Evolutionary conservation across 2,329 filamentous ascomycete species (phyloP), one percentile per base, ranked within the genome.

Genomic region (Aspergillus melleus): DNA sequence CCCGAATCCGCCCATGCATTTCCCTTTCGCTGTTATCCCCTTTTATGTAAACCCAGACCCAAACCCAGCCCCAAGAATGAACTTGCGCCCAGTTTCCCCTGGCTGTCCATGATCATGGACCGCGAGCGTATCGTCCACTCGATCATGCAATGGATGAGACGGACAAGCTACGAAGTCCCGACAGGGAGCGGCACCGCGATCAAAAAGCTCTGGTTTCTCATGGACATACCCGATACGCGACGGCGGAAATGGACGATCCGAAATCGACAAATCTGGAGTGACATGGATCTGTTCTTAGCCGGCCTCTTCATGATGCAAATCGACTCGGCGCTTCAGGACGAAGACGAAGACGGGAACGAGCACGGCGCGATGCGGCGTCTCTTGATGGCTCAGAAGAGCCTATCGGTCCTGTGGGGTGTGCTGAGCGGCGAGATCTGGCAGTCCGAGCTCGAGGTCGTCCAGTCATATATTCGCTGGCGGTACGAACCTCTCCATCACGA

Each of bases 291-390:
- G 10, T 84, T 85, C 69, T 80, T 84, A 54, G 80, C 84, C 2
- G 84, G 87, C 49, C 74, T 88, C 60, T 88, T 94, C 77, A 78
- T 91, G 64, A 70, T 90, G 62, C 93, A 94, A 76, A 82, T 95
- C 16, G 82, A 86, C 68, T 86, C 92, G 84, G 80, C 81, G 56
- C 87, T 91, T 73, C 85, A 84, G 59, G 83, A 90, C 64, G 88
- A 90, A 0, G 70, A 85, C 24, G 80, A 81, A 52, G 16, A 80
- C 81, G 52, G 11, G 10, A 76, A 78, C 2, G 44, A 14, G 14
- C 36, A n/a, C 11, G 79, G 79, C 49, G 78, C 78, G 30, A 75
- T 89, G 54, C 76, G 85, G 44, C 78, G 85, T 32, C 74, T 89
- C 29, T 77, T 91, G 58, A 73, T 91, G 47, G 86, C 84, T 14